A percentile compares a stretch with the other conserved stretches of the same genome.
Conservation (phyloP, 768 basidiomycete genomes). For the Suillus paluster region DNA sequence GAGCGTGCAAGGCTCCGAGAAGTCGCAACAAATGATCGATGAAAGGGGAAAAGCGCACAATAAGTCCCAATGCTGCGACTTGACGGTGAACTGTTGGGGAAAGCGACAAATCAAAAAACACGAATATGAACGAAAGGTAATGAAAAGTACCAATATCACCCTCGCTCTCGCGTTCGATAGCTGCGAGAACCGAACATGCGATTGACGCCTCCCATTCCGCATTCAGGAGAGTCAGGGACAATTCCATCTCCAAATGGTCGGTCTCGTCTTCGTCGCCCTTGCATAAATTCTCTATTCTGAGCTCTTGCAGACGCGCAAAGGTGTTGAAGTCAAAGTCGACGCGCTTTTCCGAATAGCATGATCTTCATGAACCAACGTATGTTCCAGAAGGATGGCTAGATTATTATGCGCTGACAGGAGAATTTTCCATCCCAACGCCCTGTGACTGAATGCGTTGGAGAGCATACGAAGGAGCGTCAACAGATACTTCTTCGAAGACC, state of each 20-base stretch:
- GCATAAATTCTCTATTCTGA: constrained; percentile 48
- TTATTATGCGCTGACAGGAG: constrained; percentile 40
- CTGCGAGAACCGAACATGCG: constrained; percentile 81
- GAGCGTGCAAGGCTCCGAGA: constrained; percentile 72
- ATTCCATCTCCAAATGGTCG: constrained; percentile 33
- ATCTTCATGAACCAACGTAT: constrained; percentile 72
- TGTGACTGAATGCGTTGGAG: constrained; percentile 64
- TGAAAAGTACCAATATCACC: constrained; percentile 76
- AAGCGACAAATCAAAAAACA: not conserved
- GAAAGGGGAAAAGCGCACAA: constrained; percentile 76
- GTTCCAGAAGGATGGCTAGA: constrained; percentile 62
- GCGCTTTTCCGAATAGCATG: constrained; percentile 72
- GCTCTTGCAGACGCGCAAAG: constrained; percentile 66
- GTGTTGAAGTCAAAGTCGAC: constrained; percentile 83
- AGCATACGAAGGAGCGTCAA: constrained; percentile 72
- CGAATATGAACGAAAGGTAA: constrained; percentile 8
- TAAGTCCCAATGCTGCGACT: constrained; percentile 74
- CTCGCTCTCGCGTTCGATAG: constrained; percentile 67
- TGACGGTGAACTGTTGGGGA: constrained; percentile 74
- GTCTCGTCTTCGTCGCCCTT: constrained; percentile 51
- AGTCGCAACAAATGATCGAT: constrained; percentile 60
- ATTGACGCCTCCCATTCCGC: constrained; percentile 88
- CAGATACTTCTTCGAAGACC: constrained; percentile 53
- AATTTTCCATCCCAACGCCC: constrained; percentile 40
- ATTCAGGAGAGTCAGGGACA: not conserved